A percentile compares a stretch with the other conserved stretches of the same genome.
Conservation (phyloP, 2,329 filamentous ascomycete genomes). For the Cladosporium sp. region DNA sequence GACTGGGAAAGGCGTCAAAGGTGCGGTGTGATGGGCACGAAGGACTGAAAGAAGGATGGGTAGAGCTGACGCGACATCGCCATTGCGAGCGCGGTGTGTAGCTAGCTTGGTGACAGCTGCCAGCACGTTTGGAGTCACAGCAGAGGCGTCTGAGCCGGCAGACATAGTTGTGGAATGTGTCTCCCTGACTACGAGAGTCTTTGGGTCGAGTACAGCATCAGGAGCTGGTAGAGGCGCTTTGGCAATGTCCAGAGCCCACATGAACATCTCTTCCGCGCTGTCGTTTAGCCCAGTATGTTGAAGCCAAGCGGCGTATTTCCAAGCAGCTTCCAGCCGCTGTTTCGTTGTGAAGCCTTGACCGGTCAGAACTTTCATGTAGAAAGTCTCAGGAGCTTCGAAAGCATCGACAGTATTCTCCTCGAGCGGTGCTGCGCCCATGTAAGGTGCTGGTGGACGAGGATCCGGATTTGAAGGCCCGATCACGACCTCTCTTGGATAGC, state of each 20-base stretch:
- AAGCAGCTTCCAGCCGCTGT: constrained; percentile 75
- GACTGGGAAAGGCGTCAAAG: constrained; percentile 40
- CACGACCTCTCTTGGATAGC: constrained; percentile 70
- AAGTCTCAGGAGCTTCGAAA: constrained; percentile 67
- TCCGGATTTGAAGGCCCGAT: constrained; percentile 79
- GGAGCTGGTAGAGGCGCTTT: constrained; percentile 46
- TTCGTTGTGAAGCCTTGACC: constrained; percentile 73
- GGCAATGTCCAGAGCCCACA: constrained; percentile 72
- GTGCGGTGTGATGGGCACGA: constrained; percentile 63
- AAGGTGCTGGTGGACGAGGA: constrained; percentile 67
- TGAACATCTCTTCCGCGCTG: constrained; percentile 68
- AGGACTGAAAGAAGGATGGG: constrained; percentile 83
- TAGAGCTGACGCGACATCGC: constrained; percentile 64
- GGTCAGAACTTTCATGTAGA: constrained; percentile 77
- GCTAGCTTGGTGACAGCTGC: constrained; percentile 72
- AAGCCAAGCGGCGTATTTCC: constrained; percentile 81
- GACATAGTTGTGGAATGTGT: background rate
- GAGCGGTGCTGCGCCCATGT: constrained; percentile 58
- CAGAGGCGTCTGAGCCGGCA: constrained; percentile 40
- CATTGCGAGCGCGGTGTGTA: constrained; percentile 68
- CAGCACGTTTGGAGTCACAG: constrained; percentile 67
- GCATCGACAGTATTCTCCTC: constrained; percentile 72
- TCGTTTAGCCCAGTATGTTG: constrained; percentile 67
- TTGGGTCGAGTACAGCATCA: constrained; percentile 52
- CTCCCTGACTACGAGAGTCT: constrained; percentile 52